Percentiles rank a stretch among this genome's conserved stretches.
Conservation (phyloP, 2,329 filamentous ascomycete species). For the Beauveria medogensis region DNA sequence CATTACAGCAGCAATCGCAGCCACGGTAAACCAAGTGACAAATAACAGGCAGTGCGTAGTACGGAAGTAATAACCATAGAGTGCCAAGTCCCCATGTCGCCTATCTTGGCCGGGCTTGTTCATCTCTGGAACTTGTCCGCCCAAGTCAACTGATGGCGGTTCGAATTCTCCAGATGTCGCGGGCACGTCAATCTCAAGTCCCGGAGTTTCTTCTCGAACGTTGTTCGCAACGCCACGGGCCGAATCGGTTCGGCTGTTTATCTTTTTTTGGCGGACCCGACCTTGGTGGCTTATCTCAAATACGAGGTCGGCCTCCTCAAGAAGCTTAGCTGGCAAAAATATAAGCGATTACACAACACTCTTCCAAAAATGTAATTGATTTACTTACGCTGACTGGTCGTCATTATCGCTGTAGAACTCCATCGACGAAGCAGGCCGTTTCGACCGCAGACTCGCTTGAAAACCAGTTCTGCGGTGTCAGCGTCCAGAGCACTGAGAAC, state of each 20-base stretch:
- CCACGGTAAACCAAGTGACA: not conserved
- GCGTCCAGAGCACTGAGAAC: slow-evolving; percentile 13
- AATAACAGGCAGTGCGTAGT: not conserved
- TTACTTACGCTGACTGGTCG: not conserved
- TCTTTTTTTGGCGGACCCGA: not conserved
- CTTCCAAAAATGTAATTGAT: no score
- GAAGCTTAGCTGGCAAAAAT: not conserved
- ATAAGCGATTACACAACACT: no score
- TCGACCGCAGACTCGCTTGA: not conserved
- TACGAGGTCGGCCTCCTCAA: not conserved
- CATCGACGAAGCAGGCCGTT: slow-evolving; percentile 10
- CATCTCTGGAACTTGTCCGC: no score
- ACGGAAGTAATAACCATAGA: not conserved
- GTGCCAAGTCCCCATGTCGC: not conserved
- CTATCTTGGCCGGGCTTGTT: not conserved
- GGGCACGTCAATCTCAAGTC: no score
- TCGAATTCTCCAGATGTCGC: no score
- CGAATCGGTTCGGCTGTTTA: not conserved
- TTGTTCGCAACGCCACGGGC: no score
- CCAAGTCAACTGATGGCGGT: no score
- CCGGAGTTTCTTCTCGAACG: no score
- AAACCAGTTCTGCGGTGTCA: not conserved
- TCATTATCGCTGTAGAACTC: slow-evolving; percentile 11
- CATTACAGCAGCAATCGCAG: not conserved
- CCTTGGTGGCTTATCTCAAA: not conserved